Evolutionary conservation across 257 asterid genomes (phyloP).

Genomic region (Salvia rosmarinus): DNA sequence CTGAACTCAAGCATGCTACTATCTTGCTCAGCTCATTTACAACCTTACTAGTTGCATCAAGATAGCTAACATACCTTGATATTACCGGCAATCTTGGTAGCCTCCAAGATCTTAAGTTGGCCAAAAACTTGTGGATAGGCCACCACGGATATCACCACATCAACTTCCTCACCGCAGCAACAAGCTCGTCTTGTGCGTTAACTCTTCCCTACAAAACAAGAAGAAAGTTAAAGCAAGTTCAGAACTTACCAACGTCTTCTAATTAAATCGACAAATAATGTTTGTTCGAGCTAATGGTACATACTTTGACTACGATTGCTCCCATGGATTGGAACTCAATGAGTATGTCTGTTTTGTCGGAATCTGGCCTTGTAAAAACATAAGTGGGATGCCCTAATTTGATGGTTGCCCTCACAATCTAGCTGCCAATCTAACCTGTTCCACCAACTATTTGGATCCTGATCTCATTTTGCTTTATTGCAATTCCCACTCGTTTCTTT

Average conservation of each 20-base stretch:
- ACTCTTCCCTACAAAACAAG: slow-evolving; percentile 42
- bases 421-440: slow-evolving; percentile 52
- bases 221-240: too few relatives aligned
- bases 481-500: too few relatives aligned
- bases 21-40: too few relatives aligned
- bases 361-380: slow-evolving; percentile 53
- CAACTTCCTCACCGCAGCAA: slow-evolving; percentile 44
- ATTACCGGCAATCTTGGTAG: slow-evolving; percentile 55
- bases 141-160: slow-evolving; percentile 56
- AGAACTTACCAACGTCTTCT: too few relatives aligned
- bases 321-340: slow-evolving; percentile 45
- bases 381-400: slow-evolving; percentile 57
- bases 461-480: slow-evolving; percentile 44
- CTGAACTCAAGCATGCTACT: too few relatives aligned
- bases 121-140: slow-evolving; percentile 56
- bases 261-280: too few relatives aligned
- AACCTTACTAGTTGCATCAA: too few relatives aligned
- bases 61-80: slow-evolving; percentile 39
- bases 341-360: slow-evolving; percentile 39
- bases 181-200: slow-evolving; percentile 54
- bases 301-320: slow-evolving; percentile 43
- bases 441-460: slow-evolving; percentile 54
- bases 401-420: slow-evolving; percentile 56
- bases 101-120: slow-evolving; percentile 56
- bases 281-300: neutral